phyloP scores from a whole-genome alignment of 225 moss, liverwort and hornwort species.

The Sphagnum contortum region DNA sequence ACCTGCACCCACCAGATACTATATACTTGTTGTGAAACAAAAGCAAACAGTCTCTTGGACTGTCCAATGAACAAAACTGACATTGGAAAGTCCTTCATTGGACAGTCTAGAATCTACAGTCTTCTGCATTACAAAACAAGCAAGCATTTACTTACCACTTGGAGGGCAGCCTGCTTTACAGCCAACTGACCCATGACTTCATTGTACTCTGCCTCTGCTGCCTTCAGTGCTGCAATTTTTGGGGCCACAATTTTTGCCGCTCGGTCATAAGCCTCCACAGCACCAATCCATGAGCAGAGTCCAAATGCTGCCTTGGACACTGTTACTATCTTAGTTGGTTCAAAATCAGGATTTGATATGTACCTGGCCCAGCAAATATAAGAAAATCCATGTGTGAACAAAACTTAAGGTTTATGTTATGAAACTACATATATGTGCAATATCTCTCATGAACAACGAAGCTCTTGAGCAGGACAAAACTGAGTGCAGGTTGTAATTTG shows the following conservation, averaged over 20 bases:
- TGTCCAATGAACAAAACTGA: background rate
- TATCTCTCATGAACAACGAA: too few relatives aligned
- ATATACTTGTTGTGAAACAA: background rate
- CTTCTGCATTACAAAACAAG: too few relatives aligned
- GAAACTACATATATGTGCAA: too few relatives aligned
- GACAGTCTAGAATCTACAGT: background rate
- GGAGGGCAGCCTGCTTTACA: slow-evolving; percentile 64
- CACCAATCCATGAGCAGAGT: slow-evolving; percentile 91
- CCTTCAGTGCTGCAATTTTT: slow-evolving; percentile 62
- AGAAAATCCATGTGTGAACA: background rate
- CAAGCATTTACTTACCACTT: slow-evolving; percentile 32
- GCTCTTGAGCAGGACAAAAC: too few relatives aligned
- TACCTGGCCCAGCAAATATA: slow-evolving; percentile 28
- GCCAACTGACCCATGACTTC: slow-evolving; percentile 75
- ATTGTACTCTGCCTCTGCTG: slow-evolving; percentile 77
- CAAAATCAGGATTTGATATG: slow-evolving; percentile 70
- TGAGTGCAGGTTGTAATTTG: too few relatives aligned
- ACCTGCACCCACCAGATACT: slow-evolving; percentile 26
- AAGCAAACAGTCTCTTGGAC: background rate
- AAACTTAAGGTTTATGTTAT: background rate
- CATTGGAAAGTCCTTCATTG: background rate
- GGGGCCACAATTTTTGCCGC: slow-evolving; percentile 83
- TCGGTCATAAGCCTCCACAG: slow-evolving; percentile 77
- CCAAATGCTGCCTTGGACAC: slow-evolving; percentile 92
- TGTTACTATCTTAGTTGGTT: slow-evolving; percentile 48